Evolutionary conservation across 108 stramenopile species (phyloP).

Genomic region (Tribonema minus): DNA sequence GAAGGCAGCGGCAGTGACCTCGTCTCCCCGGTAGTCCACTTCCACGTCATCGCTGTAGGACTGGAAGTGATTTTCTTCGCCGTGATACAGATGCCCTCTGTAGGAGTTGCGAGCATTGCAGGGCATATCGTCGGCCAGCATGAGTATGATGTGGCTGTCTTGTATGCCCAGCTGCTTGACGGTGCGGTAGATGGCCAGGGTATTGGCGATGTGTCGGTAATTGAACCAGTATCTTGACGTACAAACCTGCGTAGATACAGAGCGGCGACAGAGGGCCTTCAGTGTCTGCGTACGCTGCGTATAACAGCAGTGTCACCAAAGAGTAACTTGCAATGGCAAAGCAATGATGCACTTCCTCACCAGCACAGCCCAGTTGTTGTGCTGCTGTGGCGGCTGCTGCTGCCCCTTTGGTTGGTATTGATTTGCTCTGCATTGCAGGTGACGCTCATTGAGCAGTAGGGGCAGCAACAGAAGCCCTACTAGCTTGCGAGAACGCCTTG

Average conservation of each 20-base stretch:
- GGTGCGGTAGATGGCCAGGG: conserved; percentile 41
- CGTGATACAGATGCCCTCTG: conserved; percentile 22
- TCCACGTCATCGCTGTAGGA: too few species aligned
- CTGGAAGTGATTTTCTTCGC: background rate
- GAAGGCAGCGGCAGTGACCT: conserved; percentile 89
- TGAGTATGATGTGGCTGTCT: conserved; percentile 42
- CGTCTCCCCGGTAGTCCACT: too few species aligned
- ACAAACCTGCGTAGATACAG: conserved; percentile 5
- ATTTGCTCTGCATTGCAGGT: too few species aligned
- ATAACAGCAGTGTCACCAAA: background rate
- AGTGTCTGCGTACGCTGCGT: background rate
- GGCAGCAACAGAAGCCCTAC: too few species aligned
- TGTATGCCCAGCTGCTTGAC: conserved; percentile 41
- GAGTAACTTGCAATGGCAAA: background rate
- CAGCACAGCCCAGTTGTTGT: conserved; percentile 33
- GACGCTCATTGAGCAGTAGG: too few species aligned
- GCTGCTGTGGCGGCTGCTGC: too few species aligned
- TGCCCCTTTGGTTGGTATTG: too few species aligned
- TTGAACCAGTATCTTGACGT: conserved; percentile 48
- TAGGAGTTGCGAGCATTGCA: conserved; percentile 39
- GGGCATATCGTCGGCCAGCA: conserved; percentile 50
- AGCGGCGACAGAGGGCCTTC: background rate
- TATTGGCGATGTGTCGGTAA: conserved; percentile 47
- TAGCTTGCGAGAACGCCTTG: too few species aligned
- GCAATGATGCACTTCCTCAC: conserved; percentile 9